A percentile compares a stretch with the other conserved stretches of the same genome.
These are phyloP conservation scores for Hibiscus tridactylites DNA, from an alignment of 345 rosid species.

Conservation along the genomic window DNA sequence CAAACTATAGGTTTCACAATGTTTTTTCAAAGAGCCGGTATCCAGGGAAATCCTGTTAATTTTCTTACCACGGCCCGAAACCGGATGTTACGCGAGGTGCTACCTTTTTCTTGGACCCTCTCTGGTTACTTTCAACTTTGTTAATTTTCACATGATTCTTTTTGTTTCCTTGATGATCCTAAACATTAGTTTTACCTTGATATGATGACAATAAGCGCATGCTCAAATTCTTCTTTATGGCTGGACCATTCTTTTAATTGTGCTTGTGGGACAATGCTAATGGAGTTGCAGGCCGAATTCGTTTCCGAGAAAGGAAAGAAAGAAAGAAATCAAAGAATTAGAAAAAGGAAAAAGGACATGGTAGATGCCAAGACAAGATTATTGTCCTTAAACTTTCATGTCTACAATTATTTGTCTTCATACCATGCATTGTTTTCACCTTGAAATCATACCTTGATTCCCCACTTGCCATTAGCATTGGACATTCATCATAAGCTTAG, in stretches of 20 bases:
- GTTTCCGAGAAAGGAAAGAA: neutral
- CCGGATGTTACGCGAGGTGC: neutral
- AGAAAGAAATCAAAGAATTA: neutral
- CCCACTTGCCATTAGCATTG: neutral
- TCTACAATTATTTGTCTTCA: neutral
- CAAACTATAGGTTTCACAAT: neutral
- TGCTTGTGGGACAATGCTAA: neutral
- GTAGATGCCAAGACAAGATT: neutral
- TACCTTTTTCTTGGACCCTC: neutral
- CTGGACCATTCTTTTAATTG: neutral
- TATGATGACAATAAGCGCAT: neutral
- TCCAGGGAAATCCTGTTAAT: neutral
- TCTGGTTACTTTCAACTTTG: neutral
- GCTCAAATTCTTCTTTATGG: neutral
- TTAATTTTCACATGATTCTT: neutral
- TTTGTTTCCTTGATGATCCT: neutral
- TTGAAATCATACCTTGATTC: neutral
- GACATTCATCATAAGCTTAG: neutral
- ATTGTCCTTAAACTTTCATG: neutral
- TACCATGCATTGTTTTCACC: neutral
- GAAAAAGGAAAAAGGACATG: neutral
- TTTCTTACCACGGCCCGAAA: neutral
- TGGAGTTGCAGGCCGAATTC: no score
- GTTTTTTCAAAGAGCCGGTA: no score
- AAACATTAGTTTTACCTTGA: neutral